Base-by-base conservation (phyloP, 768 basidiomycete genomes). In the Daedaleopsis sinensis region DNA sequence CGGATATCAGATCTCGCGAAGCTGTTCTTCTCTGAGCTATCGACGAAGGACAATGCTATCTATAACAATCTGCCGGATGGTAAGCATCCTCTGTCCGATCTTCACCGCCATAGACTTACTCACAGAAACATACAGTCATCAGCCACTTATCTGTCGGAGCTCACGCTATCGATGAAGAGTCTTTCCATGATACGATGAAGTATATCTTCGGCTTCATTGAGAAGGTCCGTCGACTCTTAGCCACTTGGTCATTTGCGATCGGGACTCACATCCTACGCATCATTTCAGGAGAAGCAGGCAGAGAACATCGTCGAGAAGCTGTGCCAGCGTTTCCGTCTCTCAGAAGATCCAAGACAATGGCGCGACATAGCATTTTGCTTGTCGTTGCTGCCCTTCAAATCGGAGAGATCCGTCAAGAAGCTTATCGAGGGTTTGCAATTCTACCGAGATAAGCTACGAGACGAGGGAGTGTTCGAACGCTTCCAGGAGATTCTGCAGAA, bases 31-130 rank as follows among this genome's bases (percentile, higher is more conserved):
- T 91, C 86, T 21, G 96, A 98, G 71, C 77, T 99, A 55, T 90
- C 93, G 37, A 95, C 93, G 27, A 99, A 98, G 77, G 97, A 98
- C 68, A 99, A 99, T 72, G 97, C 96, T 8, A 96, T 99, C 59
- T 98, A 98, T 73, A 98, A 98, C 76, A 99, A 99, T 73, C 76
- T 99, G 68, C 97, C 96, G 2, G 97, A 99, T 76, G 91, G 93
- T 92, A 68, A 37, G 87, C 61, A 59, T 23, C 9, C 7, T 23
- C 13, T 12, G 13, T 44, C 23, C 43, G 18, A 55, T 19, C 49
- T 52, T 38, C 16, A 24, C 24, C 2, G 5, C 38, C 52, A 3
- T 50, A 48, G 37, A 10, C 19, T 35, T 11, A 24, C 43, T 42
- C 7, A 51, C 47, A 13, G 18, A n/a, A 12, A 21, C 18, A 54